A percentile compares a stretch with the other conserved stretches of the same genome.
Evolutionary conservation across 208 protist species (phyloP).

Genomic region (Naegleria fowleri): DNA sequence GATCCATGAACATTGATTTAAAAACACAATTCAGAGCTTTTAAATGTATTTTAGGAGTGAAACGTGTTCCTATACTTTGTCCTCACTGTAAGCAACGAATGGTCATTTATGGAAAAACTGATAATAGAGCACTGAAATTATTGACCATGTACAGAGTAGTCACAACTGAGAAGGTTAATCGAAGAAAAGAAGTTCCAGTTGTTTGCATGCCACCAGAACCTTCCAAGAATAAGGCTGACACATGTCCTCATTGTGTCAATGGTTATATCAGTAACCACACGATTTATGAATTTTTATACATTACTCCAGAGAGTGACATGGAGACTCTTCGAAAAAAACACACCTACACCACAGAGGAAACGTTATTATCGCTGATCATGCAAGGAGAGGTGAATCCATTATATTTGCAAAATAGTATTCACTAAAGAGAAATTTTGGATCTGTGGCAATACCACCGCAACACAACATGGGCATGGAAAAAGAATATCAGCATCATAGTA

Average conservation of each 20-base stretch:
- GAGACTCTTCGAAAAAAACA: conserved; percentile 20
- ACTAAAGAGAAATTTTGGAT: neutral
- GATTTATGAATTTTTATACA: conserved; percentile 35
- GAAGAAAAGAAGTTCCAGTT: conserved; percentile 7
- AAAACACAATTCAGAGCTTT: conserved; percentile 33
- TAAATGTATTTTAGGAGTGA: conserved; percentile 28
- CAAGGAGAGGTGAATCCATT: conserved; percentile 27
- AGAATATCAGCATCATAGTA: too few species aligned
- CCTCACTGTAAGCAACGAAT: conserved; percentile 25
- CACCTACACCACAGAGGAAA: conserved; percentile 30
- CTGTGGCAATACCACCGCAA: too few species aligned
- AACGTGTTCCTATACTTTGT: conserved; percentile 25
- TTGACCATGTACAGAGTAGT: conserved; percentile 27
- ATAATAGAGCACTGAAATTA: conserved; percentile 21
- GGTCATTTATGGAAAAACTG: conserved; percentile 8
- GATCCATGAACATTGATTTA: conserved; percentile 32
- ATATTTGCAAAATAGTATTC: conserved; percentile 17
- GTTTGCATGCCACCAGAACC: conserved; percentile 26
- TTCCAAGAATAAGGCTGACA: neutral
- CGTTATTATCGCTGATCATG: neutral
- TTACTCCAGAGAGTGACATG: conserved; percentile 26
- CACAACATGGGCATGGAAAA: too few species aligned
- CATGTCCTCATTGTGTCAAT: conserved; percentile 30
- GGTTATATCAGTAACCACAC: conserved; percentile 28
- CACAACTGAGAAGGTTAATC: neutral